A percentile compares a stretch with the other conserved stretches of the same genome.
These are phyloP conservation scores for Rhynchospora breviuscula DNA, from an alignment of 176 grass and related monocot species.

Conservation along the genomic window DNA sequence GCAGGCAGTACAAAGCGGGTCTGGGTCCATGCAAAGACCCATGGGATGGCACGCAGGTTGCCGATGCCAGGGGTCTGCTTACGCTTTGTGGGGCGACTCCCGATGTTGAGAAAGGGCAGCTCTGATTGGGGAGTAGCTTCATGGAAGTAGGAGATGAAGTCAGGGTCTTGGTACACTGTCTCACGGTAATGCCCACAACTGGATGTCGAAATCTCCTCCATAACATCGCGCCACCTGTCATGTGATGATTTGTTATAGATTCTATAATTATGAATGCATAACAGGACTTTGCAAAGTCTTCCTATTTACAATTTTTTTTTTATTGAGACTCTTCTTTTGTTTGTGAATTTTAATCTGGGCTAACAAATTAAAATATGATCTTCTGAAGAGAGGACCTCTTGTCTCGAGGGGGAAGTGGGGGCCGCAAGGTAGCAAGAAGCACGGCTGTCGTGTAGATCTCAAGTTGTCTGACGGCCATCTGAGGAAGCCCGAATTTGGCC, in stretches of 20 bases:
- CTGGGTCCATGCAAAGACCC: slow-evolving; percentile 96
- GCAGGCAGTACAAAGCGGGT: slow-evolving; percentile 82
- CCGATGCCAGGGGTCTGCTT: slow-evolving; percentile 46
- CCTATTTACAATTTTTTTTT: neutral
- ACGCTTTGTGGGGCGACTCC: slow-evolving; percentile 58
- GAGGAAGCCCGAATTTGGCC: slow-evolving; percentile 78
- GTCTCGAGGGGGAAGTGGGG: slow-evolving; percentile 66
- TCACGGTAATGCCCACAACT: slow-evolving; percentile 70
- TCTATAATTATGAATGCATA: neutral
- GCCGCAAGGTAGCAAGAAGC: slow-evolving; percentile 58
- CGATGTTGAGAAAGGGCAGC: slow-evolving; percentile 80
- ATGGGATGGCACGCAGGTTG: slow-evolving; percentile 76
- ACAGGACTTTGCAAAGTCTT: neutral
- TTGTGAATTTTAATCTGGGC: neutral
- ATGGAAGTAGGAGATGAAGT: slow-evolving; percentile 86
- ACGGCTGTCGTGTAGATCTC: slow-evolving; percentile 95
- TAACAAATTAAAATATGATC: neutral
- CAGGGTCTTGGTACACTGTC: slow-evolving; percentile 77
- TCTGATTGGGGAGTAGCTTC: slow-evolving; percentile 85
- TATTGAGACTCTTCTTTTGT: neutral
- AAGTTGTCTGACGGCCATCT: slow-evolving; percentile 75
- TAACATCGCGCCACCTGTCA: slow-evolving; percentile 44
- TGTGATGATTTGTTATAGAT: neutral
- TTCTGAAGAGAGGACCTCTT: neutral
- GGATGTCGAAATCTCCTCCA: slow-evolving; percentile 78